phyloP scores from a whole-genome alignment of 257 asterid genomes.

The Solanum virginianum region DNA sequence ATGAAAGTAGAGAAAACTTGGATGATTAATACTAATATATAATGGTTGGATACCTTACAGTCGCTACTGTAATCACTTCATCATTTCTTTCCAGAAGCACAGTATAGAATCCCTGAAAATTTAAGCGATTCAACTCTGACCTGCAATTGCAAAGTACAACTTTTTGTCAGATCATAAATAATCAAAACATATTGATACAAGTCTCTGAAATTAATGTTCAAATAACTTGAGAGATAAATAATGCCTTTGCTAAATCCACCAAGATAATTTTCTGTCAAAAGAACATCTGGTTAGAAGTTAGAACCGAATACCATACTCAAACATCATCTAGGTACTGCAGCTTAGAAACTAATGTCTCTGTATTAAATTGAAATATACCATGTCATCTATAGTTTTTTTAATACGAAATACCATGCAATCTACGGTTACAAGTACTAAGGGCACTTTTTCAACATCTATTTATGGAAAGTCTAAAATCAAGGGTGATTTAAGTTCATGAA shows the following conservation, averaged over 20 bases:
- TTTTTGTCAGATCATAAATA: neutral
- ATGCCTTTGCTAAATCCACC: neutral
- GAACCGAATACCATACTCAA: neutral
- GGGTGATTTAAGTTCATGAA: neutral
- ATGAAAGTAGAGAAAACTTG: neutral
- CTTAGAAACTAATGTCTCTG: neutral
- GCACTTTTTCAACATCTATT: neutral
- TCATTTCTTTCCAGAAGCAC: slow-evolving; percentile 55
- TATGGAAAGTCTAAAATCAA: neutral
- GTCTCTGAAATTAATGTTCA: neutral
- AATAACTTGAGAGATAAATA: neutral
- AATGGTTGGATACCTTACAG: slow-evolving; percentile 37
- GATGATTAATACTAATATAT: neutral
- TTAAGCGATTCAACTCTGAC: slow-evolving; percentile 65
- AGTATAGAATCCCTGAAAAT: slow-evolving; percentile 66
- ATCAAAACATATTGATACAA: neutral
- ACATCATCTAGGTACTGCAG: slow-evolving; percentile 17
- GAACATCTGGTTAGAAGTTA: neutral
- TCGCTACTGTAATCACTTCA: slow-evolving; percentile 51
- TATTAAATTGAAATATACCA: neutral
- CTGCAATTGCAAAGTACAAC: slow-evolving; percentile 14
- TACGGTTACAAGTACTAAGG: neutral
- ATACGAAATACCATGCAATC: neutral
- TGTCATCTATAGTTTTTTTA: neutral
- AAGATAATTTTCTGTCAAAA: neutral